Evolutionary conservation across 73 alveolate species (phyloP).

Genomic region (Tetrahymena malaccensis): DNA sequence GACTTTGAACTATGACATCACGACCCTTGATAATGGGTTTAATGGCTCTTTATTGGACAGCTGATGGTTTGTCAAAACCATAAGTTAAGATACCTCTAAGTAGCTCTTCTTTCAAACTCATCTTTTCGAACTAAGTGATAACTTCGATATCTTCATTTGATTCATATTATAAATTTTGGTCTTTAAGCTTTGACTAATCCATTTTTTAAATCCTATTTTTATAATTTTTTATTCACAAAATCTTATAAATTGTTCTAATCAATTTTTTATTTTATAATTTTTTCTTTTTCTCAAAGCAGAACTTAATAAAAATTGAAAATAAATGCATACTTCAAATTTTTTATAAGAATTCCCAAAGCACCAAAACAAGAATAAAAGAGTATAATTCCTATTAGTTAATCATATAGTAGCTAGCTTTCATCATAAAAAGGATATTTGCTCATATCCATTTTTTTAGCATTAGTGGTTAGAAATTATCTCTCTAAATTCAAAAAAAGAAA

Average conservation of each 20-base stretch:
- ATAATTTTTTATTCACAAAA: not conserved
- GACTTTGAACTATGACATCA: slow-evolving; percentile 77
- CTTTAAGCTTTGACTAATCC: not conserved
- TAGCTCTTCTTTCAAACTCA: slow-evolving; percentile 85
- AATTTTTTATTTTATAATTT: not conserved
- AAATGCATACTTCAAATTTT: not conserved
- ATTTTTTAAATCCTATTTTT: not conserved
- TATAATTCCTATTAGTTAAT: too few species aligned
- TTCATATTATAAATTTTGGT: slow-evolving; percentile 24
- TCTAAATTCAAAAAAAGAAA: too few species aligned
- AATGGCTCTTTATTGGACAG: slow-evolving; percentile 95
- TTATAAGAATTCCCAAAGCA: too few species aligned
- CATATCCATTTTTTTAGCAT: too few species aligned
- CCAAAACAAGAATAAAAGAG: too few species aligned
- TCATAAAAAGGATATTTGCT: too few species aligned
- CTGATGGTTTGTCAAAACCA: slow-evolving; percentile 98
- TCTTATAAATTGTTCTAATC: not conserved
- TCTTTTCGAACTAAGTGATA: slow-evolving; percentile 82
- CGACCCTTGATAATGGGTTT: slow-evolving; percentile 81
- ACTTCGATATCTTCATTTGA: slow-evolving; percentile 72
- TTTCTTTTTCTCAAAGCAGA: not conserved
- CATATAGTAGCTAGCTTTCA: too few species aligned
- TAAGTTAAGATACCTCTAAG: slow-evolving; percentile 94
- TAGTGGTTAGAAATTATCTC: too few species aligned
- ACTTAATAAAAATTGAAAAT: not conserved